Conservation (phyloP, 306 rosid species). For the Citrullus amarus region DNA sequence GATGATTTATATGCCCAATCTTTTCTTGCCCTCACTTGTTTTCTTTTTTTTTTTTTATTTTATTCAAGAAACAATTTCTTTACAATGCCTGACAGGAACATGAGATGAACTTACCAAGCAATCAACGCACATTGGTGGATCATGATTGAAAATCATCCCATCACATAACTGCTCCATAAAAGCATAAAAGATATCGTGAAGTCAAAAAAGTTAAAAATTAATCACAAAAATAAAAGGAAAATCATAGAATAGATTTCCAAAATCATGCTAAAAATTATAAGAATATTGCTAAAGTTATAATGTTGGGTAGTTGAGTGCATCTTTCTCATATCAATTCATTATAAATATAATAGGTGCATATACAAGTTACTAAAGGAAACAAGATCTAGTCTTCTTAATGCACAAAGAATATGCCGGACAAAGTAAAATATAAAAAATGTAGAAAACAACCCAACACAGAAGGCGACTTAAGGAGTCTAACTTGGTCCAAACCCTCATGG, state of each 20-base stretch:
- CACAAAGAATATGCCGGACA: background rate
- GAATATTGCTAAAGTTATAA: background rate
- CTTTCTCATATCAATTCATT: background rate
- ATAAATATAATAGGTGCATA: background rate
- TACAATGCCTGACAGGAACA: background rate
- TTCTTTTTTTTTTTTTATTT: background rate
- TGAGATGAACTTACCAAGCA: slow-evolving; percentile 60
- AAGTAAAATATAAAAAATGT: background rate
- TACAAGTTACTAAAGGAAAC: background rate
- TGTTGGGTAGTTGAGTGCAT: background rate
- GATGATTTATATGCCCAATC: background rate
- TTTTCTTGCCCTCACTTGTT: background rate
- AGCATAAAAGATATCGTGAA: slow-evolving; percentile 23
- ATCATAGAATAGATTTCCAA: background rate
- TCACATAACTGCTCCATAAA: slow-evolving; percentile 69
- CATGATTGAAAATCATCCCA: slow-evolving; percentile 87
- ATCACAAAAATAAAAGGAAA: background rate
- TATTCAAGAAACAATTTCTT: background rate
- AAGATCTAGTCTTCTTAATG: background rate
- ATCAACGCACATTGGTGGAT: slow-evolving; percentile 69
- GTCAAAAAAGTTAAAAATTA: background rate
- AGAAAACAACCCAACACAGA: background rate
- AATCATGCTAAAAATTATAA: background rate
- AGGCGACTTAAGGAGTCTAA: background rate
- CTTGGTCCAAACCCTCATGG: background rate